phyloP scores from a whole-genome alignment of 441 rosid genomes.

The Rhodomyrtus psidioides region DNA sequence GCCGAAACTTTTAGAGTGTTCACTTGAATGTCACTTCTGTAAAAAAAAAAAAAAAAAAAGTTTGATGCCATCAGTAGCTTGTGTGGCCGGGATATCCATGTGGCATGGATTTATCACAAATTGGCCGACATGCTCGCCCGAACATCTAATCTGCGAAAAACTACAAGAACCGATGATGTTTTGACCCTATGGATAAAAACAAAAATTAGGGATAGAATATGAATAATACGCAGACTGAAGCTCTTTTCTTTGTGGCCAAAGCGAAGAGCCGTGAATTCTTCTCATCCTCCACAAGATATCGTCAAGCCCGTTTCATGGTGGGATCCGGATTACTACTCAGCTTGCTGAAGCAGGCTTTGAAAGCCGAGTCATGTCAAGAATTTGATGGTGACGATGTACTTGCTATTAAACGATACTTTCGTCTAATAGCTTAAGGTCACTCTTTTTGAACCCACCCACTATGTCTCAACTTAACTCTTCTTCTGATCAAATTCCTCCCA shows the following conservation, averaged over 20 bases:
- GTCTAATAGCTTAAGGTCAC: not conserved
- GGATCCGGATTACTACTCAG: not conserved
- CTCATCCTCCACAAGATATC: not conserved
- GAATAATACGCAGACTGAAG: not conserved
- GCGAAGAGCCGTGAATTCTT: not conserved
- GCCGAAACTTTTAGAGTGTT: fast-evolving
- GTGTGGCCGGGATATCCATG: fast-evolving
- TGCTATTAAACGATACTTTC: too few species aligned
- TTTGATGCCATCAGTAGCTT: not conserved
- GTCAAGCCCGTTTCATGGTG: not conserved
- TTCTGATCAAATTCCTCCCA: not conserved
- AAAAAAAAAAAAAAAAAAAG: not conserved
- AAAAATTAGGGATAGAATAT: not conserved
- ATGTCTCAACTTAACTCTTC: not conserved
- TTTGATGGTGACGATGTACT: too few species aligned
- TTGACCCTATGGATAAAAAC: not conserved
- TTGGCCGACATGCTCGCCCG: not conserved
- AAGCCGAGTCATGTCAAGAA: too few species aligned
- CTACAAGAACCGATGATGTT: not conserved
- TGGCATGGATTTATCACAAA: not conserved
- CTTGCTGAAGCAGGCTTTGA: not conserved
- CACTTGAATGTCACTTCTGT: not conserved
- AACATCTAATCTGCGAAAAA: not conserved
- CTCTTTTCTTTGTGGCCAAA: not conserved
- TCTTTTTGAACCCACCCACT: fast-evolving